Evolutionary conservation across 352 stramenopile genomes (phyloP), one percentile per base, ranked within the genome.

Genomic region (Globisporangium orthogonon): DNA sequence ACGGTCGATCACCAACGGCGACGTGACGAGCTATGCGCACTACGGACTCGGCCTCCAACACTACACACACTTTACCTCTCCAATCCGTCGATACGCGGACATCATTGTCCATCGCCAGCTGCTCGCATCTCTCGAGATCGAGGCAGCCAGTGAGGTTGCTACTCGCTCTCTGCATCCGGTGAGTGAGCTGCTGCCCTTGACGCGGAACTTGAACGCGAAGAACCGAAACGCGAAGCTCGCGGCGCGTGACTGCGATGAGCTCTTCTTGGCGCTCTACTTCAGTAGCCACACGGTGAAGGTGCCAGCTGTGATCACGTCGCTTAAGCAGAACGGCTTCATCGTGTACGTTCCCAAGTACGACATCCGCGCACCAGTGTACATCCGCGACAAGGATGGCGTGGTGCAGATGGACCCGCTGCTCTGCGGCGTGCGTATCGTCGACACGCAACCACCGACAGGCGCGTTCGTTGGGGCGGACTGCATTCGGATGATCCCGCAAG

Each of bases 221-320:
- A 96, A 97, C 50, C 67, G 91, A 15, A 84, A 87, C 59, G 87
- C 90, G 29, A 97, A 97, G 63, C 73, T 90, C 30, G 88, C 93
- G 28, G 86, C 89, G 11, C 77, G 85, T 43, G 82, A 87, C 47
- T 98, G 91, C 61, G 83, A 98, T 49, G 79, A 90, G 50, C 70
- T 98, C 18, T 98, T 98, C 67, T 68, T 98, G 29, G 87, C 89
- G 17, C 66, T 98, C 14, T 97, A 97, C 70, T 97, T 98, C 58
- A 94, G 77, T 60, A 88, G 84, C 39, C 83, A 97, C 63, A 81
- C 80, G 1, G 76, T 95, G 13, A 78, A 82, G 23, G 84, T 89
- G 1, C 63, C 84, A 28, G 93, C 89, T 23, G 88, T 98, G 52
- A 91, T 98, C 47, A 92, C 86, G 48, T 72, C 83, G 35, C 69